Base-by-base conservation (phyloP, 2,329 filamentous ascomycete genomes). In the Trichoderma sp. region DNA sequence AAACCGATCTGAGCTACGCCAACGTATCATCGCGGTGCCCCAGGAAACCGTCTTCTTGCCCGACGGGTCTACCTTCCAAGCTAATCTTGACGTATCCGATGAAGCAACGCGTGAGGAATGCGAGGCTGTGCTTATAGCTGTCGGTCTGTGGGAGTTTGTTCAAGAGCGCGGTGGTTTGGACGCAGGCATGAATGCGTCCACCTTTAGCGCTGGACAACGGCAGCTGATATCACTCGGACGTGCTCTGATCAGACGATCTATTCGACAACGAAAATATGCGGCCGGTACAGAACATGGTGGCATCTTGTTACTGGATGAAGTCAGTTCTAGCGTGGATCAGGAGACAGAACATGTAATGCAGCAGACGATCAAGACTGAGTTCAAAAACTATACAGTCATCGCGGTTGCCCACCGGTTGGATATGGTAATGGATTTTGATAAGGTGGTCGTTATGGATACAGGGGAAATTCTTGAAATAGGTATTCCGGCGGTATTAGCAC, bases 211-310 rank as follows among this genome's bases (percentile, higher is more conserved):
- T 45, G 92, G 92, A 0, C 91, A 93, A 80, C 87, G 87, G 66
- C 91, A 93, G 79, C 85, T 93, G 0, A 91, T 93, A 77, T 91
- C 88, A 76, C 85, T 93, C 1, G 91, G 89, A 0, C 83, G 91
- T 0, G 91, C 90, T 0, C 85, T 93, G 24, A 81, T 93, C 9
- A 83, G 87, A 2, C 45, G 18, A 3, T 50, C 45, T 50, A 11
- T 21, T 21, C 18, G 45, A 50, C 45, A 21, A 50, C 45, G 45
- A 21, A 50, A 50, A 2, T 3, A n/a, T 21, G n/a, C 45, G 4
- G 4, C 45, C n/a, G 45, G 45, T 21, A 4, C 45, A 21, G 18
- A 50, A 50, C 8, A 50, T 50, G 45, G 45, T 21, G 45, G 45
- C 9, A 50, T 50, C 18, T 50, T 50, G 18, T 50, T 50, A 21